These are phyloP conservation scores for Aspergillus oerlinghausenensis DNA, from an alignment of 2,329 filamentous ascomycete genomes.

Conservation along the genomic window DNA sequence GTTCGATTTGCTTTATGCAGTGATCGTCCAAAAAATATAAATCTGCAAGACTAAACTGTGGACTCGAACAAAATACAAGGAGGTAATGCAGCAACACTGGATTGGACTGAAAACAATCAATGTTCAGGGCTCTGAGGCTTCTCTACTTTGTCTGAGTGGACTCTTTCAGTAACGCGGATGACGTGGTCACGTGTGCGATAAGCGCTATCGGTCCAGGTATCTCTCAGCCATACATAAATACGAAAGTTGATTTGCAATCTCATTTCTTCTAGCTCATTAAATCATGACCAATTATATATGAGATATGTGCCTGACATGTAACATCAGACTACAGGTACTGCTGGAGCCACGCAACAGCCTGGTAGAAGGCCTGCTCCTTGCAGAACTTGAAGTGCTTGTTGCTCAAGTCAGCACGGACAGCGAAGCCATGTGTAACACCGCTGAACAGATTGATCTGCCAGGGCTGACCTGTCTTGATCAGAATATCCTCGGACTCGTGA, in stretches of 20 bases:
- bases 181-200: conserved; percentile 12
- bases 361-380: conserved; percentile 75
- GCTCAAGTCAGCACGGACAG: conserved; percentile 61
- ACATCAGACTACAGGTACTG: conserved; percentile 46
- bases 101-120: not conserved
- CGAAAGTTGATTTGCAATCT: not conserved
- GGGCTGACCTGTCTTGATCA: conserved; percentile 52
- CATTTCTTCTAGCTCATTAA: conserved; percentile 9
- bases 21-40: not conserved
- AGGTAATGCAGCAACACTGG: not conserved
- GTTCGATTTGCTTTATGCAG: not conserved
- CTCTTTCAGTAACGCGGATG: conserved; percentile 5
- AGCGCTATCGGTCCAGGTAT: conserved; percentile 3
- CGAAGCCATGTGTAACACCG: conserved; percentile 69
- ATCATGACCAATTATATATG: not conserved
- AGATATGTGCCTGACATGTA: conserved; percentile 12
- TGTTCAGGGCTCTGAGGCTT: not conserved
- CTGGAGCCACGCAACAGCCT: conserved; percentile 75
- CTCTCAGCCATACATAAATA: not conserved
- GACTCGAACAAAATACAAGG: not conserved
- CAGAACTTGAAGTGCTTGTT: conserved; percentile 60
- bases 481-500: conserved; percentile 60
- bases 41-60: not conserved
- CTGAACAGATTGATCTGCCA: conserved; percentile 77
- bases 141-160: conserved; percentile 10